Conservation (phyloP, 2,329 filamentous ascomycete species). For the Penicillium sclerotiorum region DNA sequence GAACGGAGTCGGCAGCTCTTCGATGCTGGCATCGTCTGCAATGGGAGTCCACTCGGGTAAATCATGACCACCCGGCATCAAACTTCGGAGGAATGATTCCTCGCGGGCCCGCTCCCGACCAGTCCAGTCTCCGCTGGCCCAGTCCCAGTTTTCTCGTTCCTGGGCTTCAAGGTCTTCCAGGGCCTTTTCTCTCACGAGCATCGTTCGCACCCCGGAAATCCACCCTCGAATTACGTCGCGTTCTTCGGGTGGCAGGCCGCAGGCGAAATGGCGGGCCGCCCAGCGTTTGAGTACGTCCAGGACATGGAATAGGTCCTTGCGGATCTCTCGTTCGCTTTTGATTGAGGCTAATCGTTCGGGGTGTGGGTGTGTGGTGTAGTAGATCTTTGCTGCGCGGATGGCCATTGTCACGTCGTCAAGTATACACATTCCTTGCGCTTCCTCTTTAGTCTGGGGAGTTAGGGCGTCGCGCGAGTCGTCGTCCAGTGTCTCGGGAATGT, state of each 20-base stretch:
- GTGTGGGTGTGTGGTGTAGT: constrained; percentile 90
- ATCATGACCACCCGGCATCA: constrained; percentile 59
- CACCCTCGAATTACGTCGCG: constrained; percentile 73
- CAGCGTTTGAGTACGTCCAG: constrained; percentile 91
- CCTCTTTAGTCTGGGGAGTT: constrained; percentile 69
- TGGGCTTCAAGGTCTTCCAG: constrained; percentile 73
- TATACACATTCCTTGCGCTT: constrained; percentile 88
- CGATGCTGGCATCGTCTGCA: constrained; percentile 40
- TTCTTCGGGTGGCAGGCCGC: constrained; percentile 79
- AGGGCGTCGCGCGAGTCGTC: constrained; percentile 38
- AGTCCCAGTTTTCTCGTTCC: constrained; percentile 75
- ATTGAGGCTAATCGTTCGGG: constrained; percentile 84
- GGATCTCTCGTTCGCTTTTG: constrained; percentile 82
- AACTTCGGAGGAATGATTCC: constrained; percentile 76
- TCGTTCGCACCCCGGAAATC: constrained; percentile 75
- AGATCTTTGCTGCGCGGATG: constrained; percentile 93
- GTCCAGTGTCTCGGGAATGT: constrained; percentile 42
- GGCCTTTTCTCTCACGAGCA: constrained; percentile 75
- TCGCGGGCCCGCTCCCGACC: constrained; percentile 76
- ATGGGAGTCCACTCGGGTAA: constrained; percentile 71
- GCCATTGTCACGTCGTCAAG: constrained; percentile 91
- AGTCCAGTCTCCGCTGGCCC: constrained; percentile 78
- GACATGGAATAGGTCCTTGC: constrained; percentile 79
- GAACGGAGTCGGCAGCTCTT: constrained; percentile 63
- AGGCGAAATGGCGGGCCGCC: constrained; percentile 82